A percentile compares a stretch with the other conserved stretches of the same genome.
These are phyloP conservation scores for Pythium sp. DNA, from an alignment of 352 stramenopile species.

Conservation along the genomic window DNA sequence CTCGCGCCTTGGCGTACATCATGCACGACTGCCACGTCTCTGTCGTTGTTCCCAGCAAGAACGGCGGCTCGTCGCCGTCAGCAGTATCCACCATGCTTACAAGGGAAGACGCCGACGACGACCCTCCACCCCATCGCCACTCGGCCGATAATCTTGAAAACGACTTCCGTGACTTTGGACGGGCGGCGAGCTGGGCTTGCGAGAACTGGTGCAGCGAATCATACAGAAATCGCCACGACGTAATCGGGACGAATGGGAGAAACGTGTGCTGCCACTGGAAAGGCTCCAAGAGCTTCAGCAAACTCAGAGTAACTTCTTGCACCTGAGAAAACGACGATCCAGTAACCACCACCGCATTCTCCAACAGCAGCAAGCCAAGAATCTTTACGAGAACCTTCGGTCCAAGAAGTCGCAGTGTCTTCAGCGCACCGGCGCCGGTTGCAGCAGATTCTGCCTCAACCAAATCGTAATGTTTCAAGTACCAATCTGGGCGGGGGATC, in stretches of 20 bases:
- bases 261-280: slow-evolving; percentile 83
- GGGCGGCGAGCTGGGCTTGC: slow-evolving; percentile 44
- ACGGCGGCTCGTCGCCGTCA: slow-evolving; percentile 45
- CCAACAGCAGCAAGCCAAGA: slow-evolving; percentile 61
- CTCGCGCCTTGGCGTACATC: slow-evolving; percentile 38
- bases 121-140: slow-evolving; percentile 57
- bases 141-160: slow-evolving; percentile 57
- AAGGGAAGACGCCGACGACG: slow-evolving; percentile 8
- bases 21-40: slow-evolving; percentile 74
- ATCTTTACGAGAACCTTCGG: slow-evolving; percentile 73
- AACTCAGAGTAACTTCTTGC: slow-evolving; percentile 66
- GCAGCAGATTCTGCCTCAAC: slow-evolving; percentile 44
- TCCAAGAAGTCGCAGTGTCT: slow-evolving; percentile 59
- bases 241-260: slow-evolving; percentile 67
- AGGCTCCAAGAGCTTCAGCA: slow-evolving; percentile 72
- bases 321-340: slow-evolving; percentile 71
- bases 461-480: slow-evolving; percentile 57
- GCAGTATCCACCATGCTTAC: neutral
- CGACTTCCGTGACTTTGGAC: slow-evolving; percentile 54
- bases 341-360: slow-evolving; percentile 74
- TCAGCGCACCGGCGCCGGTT: slow-evolving; percentile 39
- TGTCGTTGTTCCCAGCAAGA: slow-evolving; percentile 58
- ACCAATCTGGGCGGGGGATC: slow-evolving; percentile 75
- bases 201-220: slow-evolving; percentile 60
- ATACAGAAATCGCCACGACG: slow-evolving; percentile 69